phyloP scores from a whole-genome alignment of 208 protist species.

The Acanthamoeba castellanii region DNA sequence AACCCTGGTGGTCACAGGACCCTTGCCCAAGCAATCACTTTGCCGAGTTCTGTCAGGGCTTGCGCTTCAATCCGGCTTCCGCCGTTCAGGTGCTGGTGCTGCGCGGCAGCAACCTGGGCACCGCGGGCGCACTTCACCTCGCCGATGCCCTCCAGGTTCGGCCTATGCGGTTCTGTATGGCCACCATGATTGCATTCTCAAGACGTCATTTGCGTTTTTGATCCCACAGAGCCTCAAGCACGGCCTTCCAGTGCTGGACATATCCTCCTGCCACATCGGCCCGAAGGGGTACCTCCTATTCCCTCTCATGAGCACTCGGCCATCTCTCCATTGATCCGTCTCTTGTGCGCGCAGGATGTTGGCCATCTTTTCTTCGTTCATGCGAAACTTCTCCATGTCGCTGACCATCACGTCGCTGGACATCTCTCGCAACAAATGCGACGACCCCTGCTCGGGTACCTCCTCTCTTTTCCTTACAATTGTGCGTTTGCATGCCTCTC shows the following conservation, averaged over 20 bases:
- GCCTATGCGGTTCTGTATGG: neutral
- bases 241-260: constrained; percentile 16
- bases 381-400: constrained; percentile 48
- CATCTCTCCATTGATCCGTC: neutral
- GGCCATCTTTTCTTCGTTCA: constrained; percentile 22
- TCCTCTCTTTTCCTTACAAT: too few relatives aligned
- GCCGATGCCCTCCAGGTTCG: constrained; percentile 1
- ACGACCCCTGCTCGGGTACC: constrained; percentile 9
- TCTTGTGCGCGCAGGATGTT: neutral
- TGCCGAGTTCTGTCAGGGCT: constrained; percentile 9
- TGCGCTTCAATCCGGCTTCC: constrained; percentile 16
- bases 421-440: constrained; percentile 31
- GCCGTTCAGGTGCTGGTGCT: constrained; percentile 1
- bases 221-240: neutral
- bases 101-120: neutral
- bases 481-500: too few relatives aligned
- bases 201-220: neutral
- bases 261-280: neutral
- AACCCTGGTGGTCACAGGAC: neutral
- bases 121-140: neutral
- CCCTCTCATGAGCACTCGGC: neutral
- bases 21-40: neutral
- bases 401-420: constrained; percentile 39
- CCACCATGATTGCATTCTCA: neutral
- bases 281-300: neutral